These are phyloP conservation scores for Uncinocarpus reesii DNA, from an alignment of 2,329 filamentous ascomycete species.

Conservation along the genomic window DNA sequence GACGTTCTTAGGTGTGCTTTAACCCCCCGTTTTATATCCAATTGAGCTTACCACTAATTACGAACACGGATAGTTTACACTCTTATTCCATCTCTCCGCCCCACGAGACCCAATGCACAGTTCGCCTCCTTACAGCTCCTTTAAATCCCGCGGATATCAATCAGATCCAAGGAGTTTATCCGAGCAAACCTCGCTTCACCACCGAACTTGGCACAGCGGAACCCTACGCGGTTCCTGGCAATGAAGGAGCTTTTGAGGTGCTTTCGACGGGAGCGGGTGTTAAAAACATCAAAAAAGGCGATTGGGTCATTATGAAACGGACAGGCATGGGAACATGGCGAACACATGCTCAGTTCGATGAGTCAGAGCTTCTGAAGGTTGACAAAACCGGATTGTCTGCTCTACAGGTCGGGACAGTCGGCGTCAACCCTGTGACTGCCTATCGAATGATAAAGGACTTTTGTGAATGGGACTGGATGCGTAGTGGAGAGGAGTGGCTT, in stretches of 20 bases:
- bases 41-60: background rate
- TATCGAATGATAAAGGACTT: constrained; percentile 89
- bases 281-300: constrained; percentile 58
- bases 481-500: constrained; percentile 72
- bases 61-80: constrained; percentile 31
- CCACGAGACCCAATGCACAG: constrained; percentile 55
- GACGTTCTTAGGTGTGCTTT: constrained; percentile 36
- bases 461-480: constrained; percentile 43
- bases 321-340: constrained; percentile 89
- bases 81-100: constrained; percentile 42
- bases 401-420: constrained; percentile 74
- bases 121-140: constrained; percentile 80
- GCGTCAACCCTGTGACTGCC: constrained; percentile 86
- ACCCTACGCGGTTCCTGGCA: constrained; percentile 56
- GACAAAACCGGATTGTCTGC: constrained; percentile 60
- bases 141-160: constrained; percentile 98
- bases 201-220: constrained; percentile 63
- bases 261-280: constrained; percentile 54
- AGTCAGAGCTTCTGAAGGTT: constrained; percentile 56
- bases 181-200: constrained; percentile 68
- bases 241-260: constrained; percentile 93
- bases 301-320: constrained; percentile 84
- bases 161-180: constrained; percentile 94
- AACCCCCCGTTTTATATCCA: background rate
- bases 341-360: constrained; percentile 66